These are phyloP conservation scores for Colletotrichum sp. DNA, from an alignment of 2,329 filamentous ascomycete genomes.

Conservation along the genomic window DNA sequence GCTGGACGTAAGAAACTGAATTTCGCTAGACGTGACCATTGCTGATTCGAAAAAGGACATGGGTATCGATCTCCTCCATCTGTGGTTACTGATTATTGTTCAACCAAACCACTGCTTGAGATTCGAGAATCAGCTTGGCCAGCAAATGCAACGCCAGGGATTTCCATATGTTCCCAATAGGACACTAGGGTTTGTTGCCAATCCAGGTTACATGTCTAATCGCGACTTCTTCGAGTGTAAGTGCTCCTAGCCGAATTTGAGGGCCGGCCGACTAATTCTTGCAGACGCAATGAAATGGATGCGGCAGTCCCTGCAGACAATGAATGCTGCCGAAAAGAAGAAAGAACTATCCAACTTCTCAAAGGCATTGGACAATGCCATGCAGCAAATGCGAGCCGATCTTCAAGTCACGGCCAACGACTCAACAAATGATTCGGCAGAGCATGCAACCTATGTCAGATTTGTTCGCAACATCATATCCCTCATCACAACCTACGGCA, in stretches of 20 bases:
- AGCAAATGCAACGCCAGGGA: constrained; percentile 46
- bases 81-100: constrained; percentile 59
- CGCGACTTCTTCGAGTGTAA: constrained; percentile 53
- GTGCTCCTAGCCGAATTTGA: constrained; percentile 6
- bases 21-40: background rate
- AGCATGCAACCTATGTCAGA: constrained; percentile 52
- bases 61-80: constrained; percentile 48
- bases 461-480: constrained; percentile 59
- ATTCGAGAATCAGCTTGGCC: constrained; percentile 56
- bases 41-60: constrained; percentile 35
- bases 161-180: constrained; percentile 49
- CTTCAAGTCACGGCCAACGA: constrained; percentile 42
- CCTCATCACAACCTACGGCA: constrained; percentile 58
- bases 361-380: constrained; percentile 48
- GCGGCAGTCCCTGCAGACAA: constrained; percentile 51
- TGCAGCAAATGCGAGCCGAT: constrained; percentile 61
- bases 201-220: constrained; percentile 54
- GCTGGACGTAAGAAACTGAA: constrained; percentile 38
- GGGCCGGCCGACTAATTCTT: background rate
- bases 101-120: constrained; percentile 51
- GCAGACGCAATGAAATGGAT: constrained; percentile 50
- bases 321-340: constrained; percentile 38
- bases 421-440: constrained; percentile 24
- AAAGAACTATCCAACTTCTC: constrained; percentile 45
- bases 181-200: constrained; percentile 37